Conservation (phyloP, 1,284 basidiomycete genomes). For the Microbotryum lychnidis-dioicae region DNA sequence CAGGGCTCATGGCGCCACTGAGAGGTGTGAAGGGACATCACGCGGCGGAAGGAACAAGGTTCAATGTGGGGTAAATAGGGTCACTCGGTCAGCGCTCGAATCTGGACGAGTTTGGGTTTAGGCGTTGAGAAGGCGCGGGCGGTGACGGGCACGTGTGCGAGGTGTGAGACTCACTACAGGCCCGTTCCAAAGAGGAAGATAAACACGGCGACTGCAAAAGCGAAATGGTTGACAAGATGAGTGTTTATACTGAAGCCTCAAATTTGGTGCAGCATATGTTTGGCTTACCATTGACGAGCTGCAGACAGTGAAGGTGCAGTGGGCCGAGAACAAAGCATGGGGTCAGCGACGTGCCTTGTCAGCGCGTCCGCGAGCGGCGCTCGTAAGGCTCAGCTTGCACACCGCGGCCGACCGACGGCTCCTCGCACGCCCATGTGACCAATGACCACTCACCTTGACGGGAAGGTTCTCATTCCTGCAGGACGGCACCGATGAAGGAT, state of each 20-base stretch:
- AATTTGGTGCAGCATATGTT: not conserved
- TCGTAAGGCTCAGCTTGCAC: not conserved
- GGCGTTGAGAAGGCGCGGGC: not conserved
- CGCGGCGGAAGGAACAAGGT: not conserved
- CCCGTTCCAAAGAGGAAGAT: conserved; percentile 32
- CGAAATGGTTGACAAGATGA: conserved; percentile 6
- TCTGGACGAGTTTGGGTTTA: too few relatives aligned
- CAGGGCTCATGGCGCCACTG: conserved; percentile 2
- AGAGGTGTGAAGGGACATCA: not conserved
- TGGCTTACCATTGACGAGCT: conserved; percentile 1
- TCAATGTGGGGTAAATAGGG: too few relatives aligned
- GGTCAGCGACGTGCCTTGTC: not conserved
- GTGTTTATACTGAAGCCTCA: conserved; percentile 1
- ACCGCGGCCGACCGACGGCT: not conserved
- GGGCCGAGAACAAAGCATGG: not conserved
- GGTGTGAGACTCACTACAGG: conserved; percentile 21
- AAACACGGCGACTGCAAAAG: conserved; percentile 3
- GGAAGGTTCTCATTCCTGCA: conserved; percentile 26
- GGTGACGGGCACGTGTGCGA: too few relatives aligned
- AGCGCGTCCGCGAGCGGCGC: not conserved
- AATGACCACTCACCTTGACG: conserved; percentile 15
- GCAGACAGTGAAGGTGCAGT: not conserved
- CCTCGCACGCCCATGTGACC: not conserved
- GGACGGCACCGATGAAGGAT: not conserved
- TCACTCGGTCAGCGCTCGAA: too few relatives aligned